phyloP scores from a whole-genome alignment of 208 protist genomes.

The Leishmania amazonensis region DNA sequence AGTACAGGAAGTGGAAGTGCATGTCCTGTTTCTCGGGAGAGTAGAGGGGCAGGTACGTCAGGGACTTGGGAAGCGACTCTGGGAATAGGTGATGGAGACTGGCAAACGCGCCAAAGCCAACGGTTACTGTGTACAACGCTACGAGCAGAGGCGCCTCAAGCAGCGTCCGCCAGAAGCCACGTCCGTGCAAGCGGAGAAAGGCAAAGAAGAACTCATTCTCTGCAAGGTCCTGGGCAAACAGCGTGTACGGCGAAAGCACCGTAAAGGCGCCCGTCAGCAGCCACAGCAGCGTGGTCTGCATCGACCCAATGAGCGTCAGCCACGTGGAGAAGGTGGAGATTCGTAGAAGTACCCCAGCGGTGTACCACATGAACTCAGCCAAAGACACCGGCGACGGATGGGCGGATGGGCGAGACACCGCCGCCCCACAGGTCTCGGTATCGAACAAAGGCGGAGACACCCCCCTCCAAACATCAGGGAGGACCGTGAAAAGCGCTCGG shows the following conservation, averaged over 20 bases:
- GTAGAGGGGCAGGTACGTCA: constrained; percentile 21
- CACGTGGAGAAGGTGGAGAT: constrained; percentile 24
- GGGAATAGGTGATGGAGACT: constrained; percentile 17
- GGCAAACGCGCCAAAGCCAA: constrained; percentile 19
- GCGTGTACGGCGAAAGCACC: constrained; percentile 17
- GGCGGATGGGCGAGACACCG: too few relatives aligned
- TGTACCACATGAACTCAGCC: constrained; percentile 9
- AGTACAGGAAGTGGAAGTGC: constrained; percentile 18
- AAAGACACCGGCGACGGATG: neutral
- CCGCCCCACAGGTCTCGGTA: constrained; percentile 11
- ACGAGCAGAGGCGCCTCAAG: constrained; percentile 14
- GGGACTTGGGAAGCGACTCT: constrained; percentile 13
- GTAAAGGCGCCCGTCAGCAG: constrained; percentile 14
- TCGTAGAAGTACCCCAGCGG: constrained; percentile 16
- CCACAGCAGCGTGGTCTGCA: constrained; percentile 22
- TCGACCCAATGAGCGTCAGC: constrained; percentile 17
- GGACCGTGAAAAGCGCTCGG: constrained; percentile 17
- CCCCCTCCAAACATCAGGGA: constrained; percentile 14
- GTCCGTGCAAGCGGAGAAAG: constrained; percentile 7
- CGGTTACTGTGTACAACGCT: constrained; percentile 16
- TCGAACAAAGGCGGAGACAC: constrained; percentile 13
- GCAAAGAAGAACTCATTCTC: constrained; percentile 21
- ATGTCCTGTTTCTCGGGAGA: constrained; percentile 5
- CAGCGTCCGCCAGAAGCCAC: constrained; percentile 16
- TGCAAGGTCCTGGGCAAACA: neutral